Evolutionary conservation across 2,329 filamentous ascomycete genomes (phyloP).

Genomic region (Ceratocystis ficicola): DNA sequence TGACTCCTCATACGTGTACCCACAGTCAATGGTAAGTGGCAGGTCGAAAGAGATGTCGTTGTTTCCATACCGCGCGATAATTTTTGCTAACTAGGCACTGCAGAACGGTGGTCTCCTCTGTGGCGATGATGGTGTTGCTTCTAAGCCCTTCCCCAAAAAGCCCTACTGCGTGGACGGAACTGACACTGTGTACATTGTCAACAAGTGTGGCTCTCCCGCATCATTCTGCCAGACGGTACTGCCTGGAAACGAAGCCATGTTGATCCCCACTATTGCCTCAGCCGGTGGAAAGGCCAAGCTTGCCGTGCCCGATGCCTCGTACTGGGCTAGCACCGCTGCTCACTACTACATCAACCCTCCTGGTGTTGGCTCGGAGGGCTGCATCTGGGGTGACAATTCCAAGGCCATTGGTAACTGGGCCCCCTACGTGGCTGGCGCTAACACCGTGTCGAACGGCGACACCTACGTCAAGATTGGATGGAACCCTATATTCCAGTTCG

Average conservation of each 20-base stretch:
- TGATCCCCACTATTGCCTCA: slow-evolving; percentile 61
- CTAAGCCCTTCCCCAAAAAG: slow-evolving; percentile 55
- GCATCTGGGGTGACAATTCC: slow-evolving; percentile 55
- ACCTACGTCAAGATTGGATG: slow-evolving; percentile 66
- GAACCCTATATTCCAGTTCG: slow-evolving; percentile 65
- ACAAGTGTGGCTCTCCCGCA: slow-evolving; percentile 49
- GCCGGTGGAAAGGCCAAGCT: slow-evolving; percentile 39
- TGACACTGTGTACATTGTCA: slow-evolving; percentile 52
- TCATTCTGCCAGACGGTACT: slow-evolving; percentile 71
- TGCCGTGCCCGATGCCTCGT: slow-evolving; percentile 56
- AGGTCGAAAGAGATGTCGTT: not conserved
- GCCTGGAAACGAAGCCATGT: slow-evolving; percentile 69
- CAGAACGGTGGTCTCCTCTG: slow-evolving; percentile 66
- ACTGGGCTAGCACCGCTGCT: slow-evolving; percentile 61
- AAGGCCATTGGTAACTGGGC: slow-evolving; percentile 63
- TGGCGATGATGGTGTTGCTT: slow-evolving; percentile 50
- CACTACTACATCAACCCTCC: slow-evolving; percentile 76
- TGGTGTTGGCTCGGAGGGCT: slow-evolving; percentile 51
- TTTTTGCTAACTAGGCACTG: slow-evolving; percentile 6
- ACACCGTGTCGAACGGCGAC: slow-evolving; percentile 50
- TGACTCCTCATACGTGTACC: slow-evolving; percentile 54
- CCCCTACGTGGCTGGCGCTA: slow-evolving; percentile 64
- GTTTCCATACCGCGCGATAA: slow-evolving; percentile 12
- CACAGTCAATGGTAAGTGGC: slow-evolving; percentile 55
- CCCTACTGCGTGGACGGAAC: slow-evolving; percentile 60